phyloP scores from a whole-genome alignment of 2,329 filamentous ascomycete species.

The Aspergillus amoenus region DNA sequence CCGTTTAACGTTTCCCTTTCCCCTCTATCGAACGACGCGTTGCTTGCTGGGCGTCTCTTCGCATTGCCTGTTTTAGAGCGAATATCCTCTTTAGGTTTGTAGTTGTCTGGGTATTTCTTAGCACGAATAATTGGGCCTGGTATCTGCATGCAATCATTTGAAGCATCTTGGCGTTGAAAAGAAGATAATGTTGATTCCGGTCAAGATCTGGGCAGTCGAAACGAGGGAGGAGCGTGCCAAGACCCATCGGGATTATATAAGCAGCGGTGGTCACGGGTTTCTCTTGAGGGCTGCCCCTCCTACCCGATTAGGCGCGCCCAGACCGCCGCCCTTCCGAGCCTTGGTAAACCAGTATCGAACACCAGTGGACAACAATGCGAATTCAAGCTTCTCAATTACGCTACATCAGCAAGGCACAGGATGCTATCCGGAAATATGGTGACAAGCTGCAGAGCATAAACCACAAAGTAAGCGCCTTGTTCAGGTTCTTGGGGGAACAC shows the following conservation, averaged over 20 bases:
- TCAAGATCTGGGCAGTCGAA: too few species aligned
- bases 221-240: not conserved
- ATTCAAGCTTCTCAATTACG: slow-evolving; percentile 22
- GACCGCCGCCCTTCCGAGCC: not conserved
- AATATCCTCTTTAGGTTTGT: not conserved
- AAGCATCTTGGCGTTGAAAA: not conserved
- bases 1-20: not conserved
- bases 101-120: not conserved
- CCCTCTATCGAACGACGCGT: not conserved
- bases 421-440: slow-evolving; percentile 24
- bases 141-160: slow-evolving; percentile 1
- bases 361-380: slow-evolving; percentile 17
- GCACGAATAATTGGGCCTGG: not conserved
- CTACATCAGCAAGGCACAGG: slow-evolving; percentile 26
- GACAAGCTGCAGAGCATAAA: slow-evolving; percentile 23
- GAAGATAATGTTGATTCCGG: too few species aligned
- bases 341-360: not conserved
- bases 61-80: not conserved
- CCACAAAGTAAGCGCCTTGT: slow-evolving; percentile 18
- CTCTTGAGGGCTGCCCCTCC: not conserved
- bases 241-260: not conserved
- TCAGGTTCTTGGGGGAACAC: not conserved
- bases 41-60: not conserved
- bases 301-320: not conserved
- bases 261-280: not conserved